Conservation (phyloP, 2,329 filamentous ascomycete species). For the Epichloe festucae region DNA sequence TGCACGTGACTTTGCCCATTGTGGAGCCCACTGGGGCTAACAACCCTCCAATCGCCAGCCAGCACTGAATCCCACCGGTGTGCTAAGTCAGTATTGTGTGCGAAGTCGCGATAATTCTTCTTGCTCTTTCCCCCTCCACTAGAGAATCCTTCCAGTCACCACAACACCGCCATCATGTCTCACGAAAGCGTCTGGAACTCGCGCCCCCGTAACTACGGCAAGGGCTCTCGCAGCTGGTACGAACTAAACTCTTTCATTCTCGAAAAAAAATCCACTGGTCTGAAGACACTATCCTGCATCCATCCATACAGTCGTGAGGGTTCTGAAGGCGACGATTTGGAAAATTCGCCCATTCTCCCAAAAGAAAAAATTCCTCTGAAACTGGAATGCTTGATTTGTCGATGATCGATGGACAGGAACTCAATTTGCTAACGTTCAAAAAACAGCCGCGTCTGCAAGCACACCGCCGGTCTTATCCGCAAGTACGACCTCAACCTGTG, state of each 20-base stretch:
- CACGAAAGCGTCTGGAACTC: slow-evolving; percentile 99
- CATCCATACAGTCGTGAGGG: not conserved
- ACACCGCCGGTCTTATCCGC: slow-evolving; percentile 98
- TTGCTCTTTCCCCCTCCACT: slow-evolving; percentile 9
- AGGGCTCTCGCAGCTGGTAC: slow-evolving; percentile 89
- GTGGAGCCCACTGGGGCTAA: slow-evolving; percentile 19
- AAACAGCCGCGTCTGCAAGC: slow-evolving; percentile 58
- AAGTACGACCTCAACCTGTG: slow-evolving; percentile 95
- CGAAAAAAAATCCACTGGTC: not conserved
- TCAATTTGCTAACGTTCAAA: not conserved
- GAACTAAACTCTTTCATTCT: slow-evolving; percentile 18
- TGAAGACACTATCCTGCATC: not conserved
- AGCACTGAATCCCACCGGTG: slow-evolving; percentile 10
- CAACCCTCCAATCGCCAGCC: slow-evolving; percentile 24
- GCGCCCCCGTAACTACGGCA: slow-evolving; percentile 92
- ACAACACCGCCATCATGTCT: slow-evolving; percentile 39
- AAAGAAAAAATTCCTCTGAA: not conserved
- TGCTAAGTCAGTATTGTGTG: slow-evolving; percentile 2
- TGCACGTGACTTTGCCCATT: not conserved
- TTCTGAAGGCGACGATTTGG: not conserved
- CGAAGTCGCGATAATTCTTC: slow-evolving; percentile 6
- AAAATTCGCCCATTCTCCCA: not conserved
- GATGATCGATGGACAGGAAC: not conserved
- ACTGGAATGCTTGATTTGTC: not conserved
- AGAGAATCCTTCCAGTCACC: slow-evolving; percentile 10